A percentile compares a stretch with the other conserved stretches of the same genome.
Evolutionary conservation across 2,329 filamentous ascomycete species (phyloP).

Genomic region (Fusarium siculi): DNA sequence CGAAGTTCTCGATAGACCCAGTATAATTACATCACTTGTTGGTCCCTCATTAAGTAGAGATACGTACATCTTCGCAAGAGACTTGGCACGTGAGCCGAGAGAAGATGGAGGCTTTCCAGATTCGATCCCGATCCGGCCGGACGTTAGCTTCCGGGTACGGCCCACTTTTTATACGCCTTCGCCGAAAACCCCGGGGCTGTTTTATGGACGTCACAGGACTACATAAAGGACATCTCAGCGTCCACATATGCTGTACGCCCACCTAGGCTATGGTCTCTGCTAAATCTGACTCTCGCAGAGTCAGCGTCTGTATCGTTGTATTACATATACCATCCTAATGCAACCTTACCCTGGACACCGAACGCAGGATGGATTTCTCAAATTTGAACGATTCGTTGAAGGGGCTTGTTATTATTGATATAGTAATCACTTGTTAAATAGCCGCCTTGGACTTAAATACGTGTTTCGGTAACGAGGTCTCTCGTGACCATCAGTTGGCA

Average conservation of each 20-base stretch:
- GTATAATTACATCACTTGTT: constrained; percentile 31
- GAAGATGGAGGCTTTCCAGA: not conserved
- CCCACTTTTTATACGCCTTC: not conserved
- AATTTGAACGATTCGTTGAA: not conserved
- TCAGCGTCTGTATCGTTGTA: not conserved
- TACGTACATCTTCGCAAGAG: constrained; percentile 2
- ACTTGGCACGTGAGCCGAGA: constrained; percentile 13
- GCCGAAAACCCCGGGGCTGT: constrained; percentile 4
- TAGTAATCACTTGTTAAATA: not conserved
- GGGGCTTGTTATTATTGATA: not conserved
- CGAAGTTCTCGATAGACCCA: constrained; percentile 15
- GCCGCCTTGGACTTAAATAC: not conserved
- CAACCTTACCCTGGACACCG: not conserved
- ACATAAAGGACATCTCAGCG: not conserved
- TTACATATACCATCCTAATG: too few relatives aligned
- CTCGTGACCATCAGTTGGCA: not conserved
- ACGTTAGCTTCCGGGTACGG: constrained; percentile 2
- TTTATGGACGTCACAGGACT: not conserved
- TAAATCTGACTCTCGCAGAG: not conserved
- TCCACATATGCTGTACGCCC: too few relatives aligned
- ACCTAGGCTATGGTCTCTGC: not conserved
- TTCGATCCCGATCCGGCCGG: constrained; percentile 28
- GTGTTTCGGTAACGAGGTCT: not conserved
- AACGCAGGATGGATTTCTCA: not conserved
- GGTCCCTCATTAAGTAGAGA: not conserved